Conservation (phyloP, 2,329 filamentous ascomycete species). For the Scleromitrula shiraiana region DNA sequence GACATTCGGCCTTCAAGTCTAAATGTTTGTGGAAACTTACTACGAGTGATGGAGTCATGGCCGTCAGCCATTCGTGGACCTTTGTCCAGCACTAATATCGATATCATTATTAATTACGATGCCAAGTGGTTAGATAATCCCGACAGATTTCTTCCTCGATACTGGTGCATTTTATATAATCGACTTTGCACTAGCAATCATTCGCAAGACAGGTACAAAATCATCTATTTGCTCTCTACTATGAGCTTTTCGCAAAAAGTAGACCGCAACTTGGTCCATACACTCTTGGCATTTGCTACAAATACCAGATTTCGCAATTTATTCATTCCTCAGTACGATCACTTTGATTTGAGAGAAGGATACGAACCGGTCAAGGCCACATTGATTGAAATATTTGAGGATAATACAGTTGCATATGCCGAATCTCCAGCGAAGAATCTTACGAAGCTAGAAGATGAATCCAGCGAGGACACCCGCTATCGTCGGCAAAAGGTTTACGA, state of each 20-base stretch:
- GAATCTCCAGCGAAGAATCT: constrained; percentile 10
- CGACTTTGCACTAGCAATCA: constrained; percentile 10
- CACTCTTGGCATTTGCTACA: constrained; percentile 28
- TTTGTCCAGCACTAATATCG: neutral
- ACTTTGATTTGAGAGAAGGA: neutral
- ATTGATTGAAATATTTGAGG: constrained; percentile 1
- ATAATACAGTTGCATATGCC: neutral
- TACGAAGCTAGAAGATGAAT: neutral
- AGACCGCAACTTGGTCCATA: constrained; percentile 22
- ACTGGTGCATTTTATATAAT: constrained; percentile 22
- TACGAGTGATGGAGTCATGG: constrained; percentile 20
- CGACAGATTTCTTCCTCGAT: constrained; percentile 11
- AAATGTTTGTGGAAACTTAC: constrained; percentile 11
- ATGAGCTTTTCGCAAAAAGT: constrained; percentile 21
- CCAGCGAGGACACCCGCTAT: neutral
- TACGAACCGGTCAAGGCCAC: neutral
- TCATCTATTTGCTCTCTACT: constrained; percentile 27
- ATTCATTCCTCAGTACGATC: neutral
- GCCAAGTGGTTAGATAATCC: constrained; percentile 15
- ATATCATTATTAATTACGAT: constrained; percentile 12
- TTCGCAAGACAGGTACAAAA: constrained; percentile 19
- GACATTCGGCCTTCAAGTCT: constrained; percentile 16
- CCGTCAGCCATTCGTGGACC: constrained; percentile 7
- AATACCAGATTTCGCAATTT: constrained; percentile 13
- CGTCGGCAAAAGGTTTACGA: neutral